Evolutionary conservation across 805 yeast genomes (phyloP).

Genomic region (Cyberlindnera veronae): DNA sequence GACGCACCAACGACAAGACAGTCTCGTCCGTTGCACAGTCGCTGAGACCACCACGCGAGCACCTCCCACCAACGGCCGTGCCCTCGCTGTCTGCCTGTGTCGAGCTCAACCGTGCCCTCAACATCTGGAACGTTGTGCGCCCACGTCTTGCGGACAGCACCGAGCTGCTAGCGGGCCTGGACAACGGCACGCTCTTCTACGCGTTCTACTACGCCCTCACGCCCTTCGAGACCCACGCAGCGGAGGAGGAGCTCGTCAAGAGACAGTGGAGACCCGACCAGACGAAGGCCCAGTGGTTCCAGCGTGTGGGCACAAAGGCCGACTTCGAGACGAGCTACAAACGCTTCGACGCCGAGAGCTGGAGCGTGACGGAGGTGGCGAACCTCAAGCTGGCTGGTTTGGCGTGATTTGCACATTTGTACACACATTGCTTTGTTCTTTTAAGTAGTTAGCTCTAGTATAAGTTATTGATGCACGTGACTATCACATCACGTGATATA

Average conservation of each 20-base stretch:
- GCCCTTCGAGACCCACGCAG: conserved; percentile 63
- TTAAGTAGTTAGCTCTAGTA: no score
- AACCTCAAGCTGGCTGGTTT: no score
- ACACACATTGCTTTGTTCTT: no score
- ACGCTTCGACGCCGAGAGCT: conserved; percentile 24
- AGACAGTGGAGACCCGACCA: conserved; percentile 76
- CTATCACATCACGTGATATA: no score
- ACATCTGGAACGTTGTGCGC: conserved; percentile 82
- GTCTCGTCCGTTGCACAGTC: conserved; percentile 9
- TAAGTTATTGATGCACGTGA: no score
- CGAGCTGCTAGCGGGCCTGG: conserved; percentile 10
- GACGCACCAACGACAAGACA: conserved; percentile 8
- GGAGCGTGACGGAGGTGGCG: no score
- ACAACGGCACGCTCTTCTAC: conserved; percentile 54
- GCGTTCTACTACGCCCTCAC: conserved; percentile 81
- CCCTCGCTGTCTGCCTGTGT: conserved; percentile 53
- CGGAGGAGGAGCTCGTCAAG: conserved; percentile 71
- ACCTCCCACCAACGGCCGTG: conserved; percentile 7
- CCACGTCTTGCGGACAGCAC: conserved; percentile 32
- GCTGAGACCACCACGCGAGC: conserved; percentile 12
- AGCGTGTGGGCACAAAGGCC: no score
- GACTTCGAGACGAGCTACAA: conserved; percentile 16
- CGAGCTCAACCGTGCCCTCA: conserved; percentile 81
- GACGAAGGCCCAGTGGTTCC: conserved; percentile 74
- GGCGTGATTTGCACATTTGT: no score